Evolutionary conservation across 2,329 filamentous ascomycete species (phyloP), one percentile per base, ranked within the genome.

Genomic region (Ophiostoma quercus): DNA sequence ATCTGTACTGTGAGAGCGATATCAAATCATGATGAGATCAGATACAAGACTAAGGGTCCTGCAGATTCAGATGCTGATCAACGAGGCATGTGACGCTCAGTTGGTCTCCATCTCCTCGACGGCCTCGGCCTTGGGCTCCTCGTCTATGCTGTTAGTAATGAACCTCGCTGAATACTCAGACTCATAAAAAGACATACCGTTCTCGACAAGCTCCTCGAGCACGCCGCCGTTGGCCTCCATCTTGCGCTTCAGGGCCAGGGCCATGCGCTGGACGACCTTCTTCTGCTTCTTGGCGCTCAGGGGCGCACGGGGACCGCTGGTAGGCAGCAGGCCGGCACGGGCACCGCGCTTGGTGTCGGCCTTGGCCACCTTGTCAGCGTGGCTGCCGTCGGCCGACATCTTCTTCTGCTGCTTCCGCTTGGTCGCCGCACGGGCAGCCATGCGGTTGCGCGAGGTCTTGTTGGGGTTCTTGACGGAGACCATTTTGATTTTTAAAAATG

Each of bases 401-500:
- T 84, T 81, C 75, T 81, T 80, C 71, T 78, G 77, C 66, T 78
- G 75, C 73, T 84, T 83, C 68, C 80, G 80, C 57, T 79, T 77
- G 73, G 78, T 82, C 68, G 82, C 79, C 25, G 81, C 79, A 71
- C 80, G 79, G 47, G 83, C 82, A 22, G 79, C 79, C 54, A 83
- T 77, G 16, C 84, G 82, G 80, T 85, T 86, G 75, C 82, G 83
- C 68, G 84, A 86, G 11, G 81, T 80, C 66, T 80, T 81, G 81
- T 87, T 87, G 75, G 85, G 85, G 79, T 86, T 88, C 73, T 84
- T 84, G 74, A 85, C 82, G 66, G 84, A 87, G 19, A 83, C 81
- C 84, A 86, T 87, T 34, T 43, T 68, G 63, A 7, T 65, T 32
- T 25, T 29, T 62, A 3, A 32, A 12, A 12, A 41, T 12, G 11